Percentiles rank a stretch among this genome's conserved stretches.
phyloP scores from a whole-genome alignment of 1,139 yeast genomes.

The Hemisphaericaspora xylofermentans region DNA sequence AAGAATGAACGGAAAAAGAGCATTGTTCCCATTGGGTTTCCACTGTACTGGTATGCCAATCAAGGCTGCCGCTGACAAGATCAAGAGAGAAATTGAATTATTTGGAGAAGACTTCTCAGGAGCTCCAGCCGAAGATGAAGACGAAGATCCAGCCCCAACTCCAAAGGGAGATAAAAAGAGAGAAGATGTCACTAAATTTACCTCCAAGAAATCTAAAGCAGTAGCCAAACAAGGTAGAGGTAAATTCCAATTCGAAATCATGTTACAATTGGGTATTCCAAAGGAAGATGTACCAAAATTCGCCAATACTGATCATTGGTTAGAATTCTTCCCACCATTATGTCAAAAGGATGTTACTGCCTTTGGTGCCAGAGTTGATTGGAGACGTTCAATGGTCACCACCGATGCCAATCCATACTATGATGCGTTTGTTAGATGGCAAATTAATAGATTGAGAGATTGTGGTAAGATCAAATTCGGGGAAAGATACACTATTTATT shows the following conservation, averaged over 20 bases:
- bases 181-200: conserved; percentile 85
- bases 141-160: conserved; percentile 34
- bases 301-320: conserved; percentile 90
- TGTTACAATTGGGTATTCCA: conserved; percentile 89
- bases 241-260: conserved; percentile 92
- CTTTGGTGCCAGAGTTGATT: conserved; percentile 93
- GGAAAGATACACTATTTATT: conserved; percentile 95
- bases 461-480: conserved; percentile 94
- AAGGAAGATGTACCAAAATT: conserved; percentile 80
- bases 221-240: conserved; percentile 92
- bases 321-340: conserved; percentile 85
- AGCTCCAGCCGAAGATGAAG: conserved; percentile 59
- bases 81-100: conserved; percentile 85
- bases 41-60: conserved; percentile 99
- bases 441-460: conserved; percentile 83
- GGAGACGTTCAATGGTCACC: conserved; percentile 97
- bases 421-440: conserved; percentile 96
- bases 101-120: conserved; percentile 82
- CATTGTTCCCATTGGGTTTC: conserved; percentile 94
- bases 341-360: conserved; percentile 77
- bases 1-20: conserved; percentile 90
- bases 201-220: conserved; percentile 89
- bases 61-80: conserved; percentile 93
- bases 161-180: conserved; percentile 38
- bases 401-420: conserved; percentile 95